Percentiles rank a stretch among this genome's conserved stretches.
Evolutionary conservation across 73 alveolate species (phyloP).

Genomic region (Strombidium stylifer): DNA sequence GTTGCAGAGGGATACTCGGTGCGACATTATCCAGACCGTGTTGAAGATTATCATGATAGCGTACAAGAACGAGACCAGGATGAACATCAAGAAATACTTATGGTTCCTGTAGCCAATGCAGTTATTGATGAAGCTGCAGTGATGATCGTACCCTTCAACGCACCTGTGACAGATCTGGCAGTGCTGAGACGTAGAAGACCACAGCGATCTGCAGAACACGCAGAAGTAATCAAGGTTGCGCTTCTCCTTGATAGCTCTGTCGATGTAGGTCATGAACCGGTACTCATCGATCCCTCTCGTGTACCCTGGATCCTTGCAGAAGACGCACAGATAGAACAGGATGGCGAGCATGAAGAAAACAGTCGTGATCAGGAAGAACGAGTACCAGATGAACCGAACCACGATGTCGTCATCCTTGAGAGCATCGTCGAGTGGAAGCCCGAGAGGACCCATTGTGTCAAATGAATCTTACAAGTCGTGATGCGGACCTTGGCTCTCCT

Average conservation of each 20-base stretch:
- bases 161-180: slow-evolving; percentile 50
- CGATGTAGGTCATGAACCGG: neutral
- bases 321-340: neutral
- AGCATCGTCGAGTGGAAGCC: neutral
- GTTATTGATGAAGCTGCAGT: slow-evolving; percentile 57
- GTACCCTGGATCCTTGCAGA: neutral
- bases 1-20: no score
- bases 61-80: slow-evolving; percentile 3
- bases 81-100: slow-evolving; percentile 74
- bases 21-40: no score
- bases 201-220: slow-evolving; percentile 42
- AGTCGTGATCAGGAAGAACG: neutral
- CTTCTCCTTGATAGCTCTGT: slow-evolving; percentile 3
- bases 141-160: slow-evolving; percentile 63
- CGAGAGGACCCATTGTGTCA: neutral
- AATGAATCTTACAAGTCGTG: neutral
- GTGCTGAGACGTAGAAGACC: slow-evolving; percentile 37
- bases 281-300: no score
- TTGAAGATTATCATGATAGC: neutral
- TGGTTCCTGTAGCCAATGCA: slow-evolving; percentile 82
- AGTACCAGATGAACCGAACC: neutral
- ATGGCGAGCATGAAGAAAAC: neutral
- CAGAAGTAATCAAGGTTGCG: slow-evolving; percentile 45
- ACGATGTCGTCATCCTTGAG: neutral
- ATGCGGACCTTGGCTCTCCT: no score